phyloP scores from a whole-genome alignment of 2,329 filamentous ascomycete genomes.

The Fusarium staphyleae region DNA sequence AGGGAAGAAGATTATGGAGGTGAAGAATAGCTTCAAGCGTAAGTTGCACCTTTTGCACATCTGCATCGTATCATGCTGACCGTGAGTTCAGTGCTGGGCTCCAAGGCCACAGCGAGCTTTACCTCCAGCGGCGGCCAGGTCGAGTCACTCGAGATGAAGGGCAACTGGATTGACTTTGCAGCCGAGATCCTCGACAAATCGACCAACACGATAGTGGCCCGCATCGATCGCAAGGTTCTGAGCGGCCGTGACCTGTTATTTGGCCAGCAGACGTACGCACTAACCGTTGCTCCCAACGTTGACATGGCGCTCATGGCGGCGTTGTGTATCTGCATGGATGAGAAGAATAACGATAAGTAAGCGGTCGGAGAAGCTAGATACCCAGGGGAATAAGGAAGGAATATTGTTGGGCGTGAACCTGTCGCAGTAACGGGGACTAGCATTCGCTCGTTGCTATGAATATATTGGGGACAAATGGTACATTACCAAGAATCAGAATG shows the following conservation, averaged over 20 bases:
- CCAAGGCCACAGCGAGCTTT: constrained; percentile 65
- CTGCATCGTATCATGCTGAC: no score
- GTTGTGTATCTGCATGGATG: constrained; percentile 72
- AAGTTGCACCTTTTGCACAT: constrained; percentile 44
- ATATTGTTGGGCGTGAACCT: no score
- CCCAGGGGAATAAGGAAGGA: no score
- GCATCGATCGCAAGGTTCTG: constrained; percentile 65
- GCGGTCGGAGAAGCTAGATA: constrained; percentile 3
- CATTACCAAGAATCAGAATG: no score
- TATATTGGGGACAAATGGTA: no score
- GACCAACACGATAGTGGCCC: constrained; percentile 60
- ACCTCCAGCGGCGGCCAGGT: constrained; percentile 53
- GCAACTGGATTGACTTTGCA: constrained; percentile 64
- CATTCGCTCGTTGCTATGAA: no score
- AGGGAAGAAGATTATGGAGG: constrained; percentile 58
- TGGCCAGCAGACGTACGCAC: constrained; percentile 69
- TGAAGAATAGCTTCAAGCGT: constrained; percentile 63
- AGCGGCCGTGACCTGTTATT: constrained; percentile 64
- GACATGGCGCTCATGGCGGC: constrained; percentile 71
- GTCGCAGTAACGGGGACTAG: no score
- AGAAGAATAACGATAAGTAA: constrained; percentile 58
- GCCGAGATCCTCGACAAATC: constrained; percentile 65
- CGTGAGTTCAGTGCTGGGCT: constrained; percentile 57
- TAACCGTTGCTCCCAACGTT: constrained; percentile 69
- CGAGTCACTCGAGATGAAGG: constrained; percentile 63